Conservation (phyloP, 495 filamentous ascomycete genomes). For the Talaromyces thailandensis region DNA sequence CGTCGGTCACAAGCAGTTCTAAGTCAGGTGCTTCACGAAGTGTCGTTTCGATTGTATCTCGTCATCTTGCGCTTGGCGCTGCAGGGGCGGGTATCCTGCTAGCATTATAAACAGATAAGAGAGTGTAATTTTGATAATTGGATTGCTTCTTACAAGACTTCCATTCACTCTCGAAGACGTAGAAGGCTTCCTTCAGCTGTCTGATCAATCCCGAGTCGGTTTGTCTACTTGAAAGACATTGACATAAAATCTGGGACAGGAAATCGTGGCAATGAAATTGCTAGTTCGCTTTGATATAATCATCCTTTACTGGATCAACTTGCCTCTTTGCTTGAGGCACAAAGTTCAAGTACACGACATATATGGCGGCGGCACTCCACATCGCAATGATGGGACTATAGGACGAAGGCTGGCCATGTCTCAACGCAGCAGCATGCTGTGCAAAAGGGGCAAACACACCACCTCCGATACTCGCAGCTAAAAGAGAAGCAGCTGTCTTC, state of each 20-base stretch:
- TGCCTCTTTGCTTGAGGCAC: constrained; percentile 47
- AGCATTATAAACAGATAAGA: constrained; percentile 9
- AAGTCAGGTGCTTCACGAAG: background rate
- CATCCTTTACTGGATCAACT: constrained; percentile 40
- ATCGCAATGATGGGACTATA: constrained; percentile 50
- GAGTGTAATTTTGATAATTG: background rate
- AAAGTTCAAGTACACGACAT: constrained; percentile 52
- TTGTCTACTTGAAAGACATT: background rate
- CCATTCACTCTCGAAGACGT: background rate
- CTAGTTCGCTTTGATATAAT: background rate
- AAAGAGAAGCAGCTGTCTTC: constrained; percentile 43
- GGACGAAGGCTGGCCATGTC: constrained; percentile 33
- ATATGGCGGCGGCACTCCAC: constrained; percentile 46
- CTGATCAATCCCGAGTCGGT: background rate
- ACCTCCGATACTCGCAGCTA: constrained; percentile 48
- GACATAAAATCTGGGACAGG: background rate
- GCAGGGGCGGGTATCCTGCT: constrained; percentile 21
- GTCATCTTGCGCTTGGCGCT: constrained; percentile 17
- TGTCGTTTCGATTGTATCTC: constrained; percentile 13
- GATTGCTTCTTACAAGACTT: background rate
- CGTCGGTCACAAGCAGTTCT: background rate
- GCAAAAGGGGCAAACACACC: constrained; percentile 49
- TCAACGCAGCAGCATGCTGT: constrained; percentile 33
- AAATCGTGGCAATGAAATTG: background rate
- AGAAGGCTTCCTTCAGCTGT: background rate